Evolutionary conservation across 225 moss, liverwort and hornwort species (phyloP).

Genomic region (Physcomitrellopsis africana): DNA sequence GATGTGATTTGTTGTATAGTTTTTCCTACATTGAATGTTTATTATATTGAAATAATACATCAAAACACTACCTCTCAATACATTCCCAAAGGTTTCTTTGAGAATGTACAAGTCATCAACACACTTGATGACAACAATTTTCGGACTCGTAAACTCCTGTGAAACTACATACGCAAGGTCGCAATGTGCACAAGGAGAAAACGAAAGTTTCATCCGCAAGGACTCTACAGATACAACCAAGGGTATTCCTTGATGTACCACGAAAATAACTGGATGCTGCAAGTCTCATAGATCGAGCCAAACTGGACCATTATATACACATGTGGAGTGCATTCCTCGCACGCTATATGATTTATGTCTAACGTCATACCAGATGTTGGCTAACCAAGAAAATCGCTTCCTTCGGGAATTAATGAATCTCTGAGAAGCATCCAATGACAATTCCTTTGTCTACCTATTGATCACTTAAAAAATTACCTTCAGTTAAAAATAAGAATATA

Average conservation of each 20-base stretch:
- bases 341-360: not conserved
- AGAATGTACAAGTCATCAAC: no score
- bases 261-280: conserved; percentile 17
- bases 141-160: no score
- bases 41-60: no score
- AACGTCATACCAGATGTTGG: conserved; percentile 29
- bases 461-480: conserved; percentile 44
- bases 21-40: no score
- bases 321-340: conserved; percentile 24
- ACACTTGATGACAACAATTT: no score
- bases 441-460: conserved; percentile 28
- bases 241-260: conserved; percentile 13
- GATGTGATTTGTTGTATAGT: no score
- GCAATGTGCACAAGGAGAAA: no score
- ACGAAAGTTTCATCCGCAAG: no score
- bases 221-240: not conserved
- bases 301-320: conserved; percentile 37
- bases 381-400: conserved; percentile 1
- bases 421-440: conserved; percentile 1
- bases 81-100: no score
- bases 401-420: conserved; percentile 3
- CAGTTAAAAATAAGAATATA: not conserved
- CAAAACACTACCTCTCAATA: no score
- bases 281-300: conserved; percentile 27
- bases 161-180: no score